Conservation (phyloP, 768 basidiomycete species). For the Mycena kentingensis region DNA sequence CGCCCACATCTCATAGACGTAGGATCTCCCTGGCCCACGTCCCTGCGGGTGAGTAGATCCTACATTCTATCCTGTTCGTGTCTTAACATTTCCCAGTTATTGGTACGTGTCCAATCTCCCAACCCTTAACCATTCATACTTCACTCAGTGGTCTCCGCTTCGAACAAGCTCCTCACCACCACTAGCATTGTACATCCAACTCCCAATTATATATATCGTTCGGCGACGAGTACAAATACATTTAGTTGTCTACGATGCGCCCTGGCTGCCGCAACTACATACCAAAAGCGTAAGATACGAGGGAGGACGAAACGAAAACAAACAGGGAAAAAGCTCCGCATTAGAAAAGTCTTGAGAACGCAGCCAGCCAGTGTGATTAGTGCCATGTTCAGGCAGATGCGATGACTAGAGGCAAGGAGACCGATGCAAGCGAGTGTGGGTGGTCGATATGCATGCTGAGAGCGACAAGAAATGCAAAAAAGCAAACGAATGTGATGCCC, state of each 20-base stretch:
- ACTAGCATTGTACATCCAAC: slow-evolving; percentile 33
- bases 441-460: slow-evolving; percentile 16
- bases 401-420: slow-evolving; percentile 16
- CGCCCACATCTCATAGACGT: slow-evolving; percentile 3
- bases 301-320: slow-evolving; percentile 15
- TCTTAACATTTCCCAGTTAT: not conserved
- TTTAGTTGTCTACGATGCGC: slow-evolving; percentile 49
- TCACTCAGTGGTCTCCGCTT: slow-evolving; percentile 79
- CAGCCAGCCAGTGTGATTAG: slow-evolving; percentile 17
- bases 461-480: slow-evolving; percentile 12
- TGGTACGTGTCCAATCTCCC: not conserved
- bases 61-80: slow-evolving; percentile 5
- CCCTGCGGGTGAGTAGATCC: slow-evolving; percentile 78
- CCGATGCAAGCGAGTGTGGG: slow-evolving; percentile 25
- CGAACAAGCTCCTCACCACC: slow-evolving; percentile 82
- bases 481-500: slow-evolving; percentile 27
- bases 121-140: slow-evolving; percentile 3
- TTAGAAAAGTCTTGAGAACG: slow-evolving; percentile 16
- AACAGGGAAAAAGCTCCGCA: slow-evolving; percentile 13
- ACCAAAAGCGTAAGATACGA: slow-evolving; percentile 44
- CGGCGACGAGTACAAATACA: slow-evolving; percentile 54
- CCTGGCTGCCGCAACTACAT: slow-evolving; percentile 52
- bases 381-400: slow-evolving; percentile 18
- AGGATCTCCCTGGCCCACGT: slow-evolving; percentile 89
- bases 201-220: slow-evolving; percentile 24